Percentiles rank a stretch among this genome's conserved stretches.
phyloP scores from a whole-genome alignment of 768 basidiomycete species.

The Boletales sp. region DNA sequence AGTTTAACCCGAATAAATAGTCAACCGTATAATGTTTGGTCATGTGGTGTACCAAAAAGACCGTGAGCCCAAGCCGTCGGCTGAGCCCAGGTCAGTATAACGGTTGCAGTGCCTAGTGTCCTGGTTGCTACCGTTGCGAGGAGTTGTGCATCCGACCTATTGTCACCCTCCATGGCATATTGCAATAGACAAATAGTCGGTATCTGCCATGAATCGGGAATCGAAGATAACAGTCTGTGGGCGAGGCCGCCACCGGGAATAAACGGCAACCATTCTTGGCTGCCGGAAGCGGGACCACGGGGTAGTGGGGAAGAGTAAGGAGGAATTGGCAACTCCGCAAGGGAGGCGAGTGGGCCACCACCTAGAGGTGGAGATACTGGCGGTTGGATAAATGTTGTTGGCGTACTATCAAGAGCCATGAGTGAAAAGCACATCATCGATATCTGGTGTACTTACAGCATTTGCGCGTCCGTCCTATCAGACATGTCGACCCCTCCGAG shows the following conservation, averaged over 20 bases:
- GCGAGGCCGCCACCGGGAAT: constrained; percentile 79
- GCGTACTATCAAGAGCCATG: constrained; percentile 42
- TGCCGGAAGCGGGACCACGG: constrained; percentile 29
- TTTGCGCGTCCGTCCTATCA: constrained; percentile 72
- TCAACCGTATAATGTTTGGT: constrained; percentile 70
- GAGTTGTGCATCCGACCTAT: constrained; percentile 63
- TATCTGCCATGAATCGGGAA: constrained; percentile 47
- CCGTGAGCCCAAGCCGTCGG: constrained; percentile 60
- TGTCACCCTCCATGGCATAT: constrained; percentile 83
- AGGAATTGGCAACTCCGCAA: constrained; percentile 49
- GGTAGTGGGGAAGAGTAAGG: constrained; percentile 49
- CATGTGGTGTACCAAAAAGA: constrained; percentile 70
- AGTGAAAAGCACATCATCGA: neutral
- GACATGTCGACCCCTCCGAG: constrained; percentile 74
- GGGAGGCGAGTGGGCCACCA: constrained; percentile 40
- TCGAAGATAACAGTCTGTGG: constrained; percentile 56
- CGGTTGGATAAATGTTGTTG: constrained; percentile 58
- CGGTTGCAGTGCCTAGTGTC: constrained; percentile 38
- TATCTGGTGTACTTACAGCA: constrained; percentile 50
- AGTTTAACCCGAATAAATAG: neutral
- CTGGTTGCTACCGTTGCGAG: constrained; percentile 54
- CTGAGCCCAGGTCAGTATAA: constrained; percentile 46
- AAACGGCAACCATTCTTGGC: constrained; percentile 50
- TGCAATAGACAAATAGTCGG: constrained; percentile 63
- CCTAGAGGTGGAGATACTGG: constrained; percentile 41